phyloP scores from a whole-genome alignment of 441 rosid genomes.

The Arabidopsis hybrid region DNA sequence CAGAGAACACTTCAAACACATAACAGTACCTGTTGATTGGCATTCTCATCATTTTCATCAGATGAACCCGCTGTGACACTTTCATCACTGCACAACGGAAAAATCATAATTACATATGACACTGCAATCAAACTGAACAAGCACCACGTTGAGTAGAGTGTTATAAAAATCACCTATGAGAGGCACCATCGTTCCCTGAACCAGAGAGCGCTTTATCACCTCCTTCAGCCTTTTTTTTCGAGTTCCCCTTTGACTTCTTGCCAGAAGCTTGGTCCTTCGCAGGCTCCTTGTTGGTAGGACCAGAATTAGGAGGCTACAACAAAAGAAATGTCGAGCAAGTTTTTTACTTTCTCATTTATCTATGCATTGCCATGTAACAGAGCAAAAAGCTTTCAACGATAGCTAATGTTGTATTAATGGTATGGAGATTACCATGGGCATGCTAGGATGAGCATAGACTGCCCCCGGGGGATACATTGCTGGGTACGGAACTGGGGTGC shows the following conservation, averaged over 20 bases:
- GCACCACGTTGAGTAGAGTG: not conserved
- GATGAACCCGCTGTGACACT: conserved; percentile 97
- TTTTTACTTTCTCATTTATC: conserved; percentile 3
- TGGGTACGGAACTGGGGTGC: conserved; percentile 94
- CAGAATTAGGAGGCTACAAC: conserved; percentile 62
- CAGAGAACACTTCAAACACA: conserved; percentile 10
- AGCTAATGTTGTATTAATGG: not conserved
- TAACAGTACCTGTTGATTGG: conserved; percentile 67
- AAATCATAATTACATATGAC: conserved; percentile 15
- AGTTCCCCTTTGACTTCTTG: conserved; percentile 70
- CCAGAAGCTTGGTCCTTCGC: conserved; percentile 59
- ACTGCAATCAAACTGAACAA: conserved; percentile 1
- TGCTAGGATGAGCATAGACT: conserved; percentile 86
- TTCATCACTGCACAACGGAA: conserved; percentile 64
- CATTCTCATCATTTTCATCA: conserved; percentile 82
- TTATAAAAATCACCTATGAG: conserved; percentile 70
- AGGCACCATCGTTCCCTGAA: conserved; percentile 88
- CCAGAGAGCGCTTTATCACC: conserved; percentile 77
- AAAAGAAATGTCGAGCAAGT: conserved; percentile 9
- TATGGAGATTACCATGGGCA: conserved; percentile 63
- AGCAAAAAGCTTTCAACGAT: not conserved
- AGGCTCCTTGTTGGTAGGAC: conserved; percentile 54
- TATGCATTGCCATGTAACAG: not conserved
- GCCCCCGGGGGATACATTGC: conserved; percentile 93
- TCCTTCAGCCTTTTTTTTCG: conserved; percentile 61